Conservation (phyloP, 495 filamentous ascomycete genomes). For the Pyronema domesticum region DNA sequence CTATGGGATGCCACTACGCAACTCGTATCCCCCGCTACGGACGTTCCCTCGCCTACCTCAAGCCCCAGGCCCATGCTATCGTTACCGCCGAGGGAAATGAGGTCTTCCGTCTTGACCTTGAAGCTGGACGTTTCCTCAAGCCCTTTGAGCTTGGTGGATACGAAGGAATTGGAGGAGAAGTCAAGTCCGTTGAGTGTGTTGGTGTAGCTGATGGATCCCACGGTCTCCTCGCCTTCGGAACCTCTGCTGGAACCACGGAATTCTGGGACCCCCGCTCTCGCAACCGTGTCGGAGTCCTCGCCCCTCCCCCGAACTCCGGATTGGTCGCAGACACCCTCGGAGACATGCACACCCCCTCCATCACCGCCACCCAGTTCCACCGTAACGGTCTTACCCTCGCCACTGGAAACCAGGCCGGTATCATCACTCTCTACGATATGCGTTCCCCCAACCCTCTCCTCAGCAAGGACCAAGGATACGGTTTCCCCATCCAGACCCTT, state of each 20-base stretch:
- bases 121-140: slow-evolving; percentile 77
- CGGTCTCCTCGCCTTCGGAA: slow-evolving; percentile 83
- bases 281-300: slow-evolving; percentile 59
- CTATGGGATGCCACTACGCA: slow-evolving; percentile 69
- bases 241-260: slow-evolving; percentile 86
- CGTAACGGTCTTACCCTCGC: slow-evolving; percentile 70
- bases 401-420: slow-evolving; percentile 70
- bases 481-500: slow-evolving; percentile 77
- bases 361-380: slow-evolving; percentile 77
- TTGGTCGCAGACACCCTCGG: slow-evolving; percentile 21
- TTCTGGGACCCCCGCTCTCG: slow-evolving; percentile 84
- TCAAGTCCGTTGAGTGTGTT: slow-evolving; percentile 74
- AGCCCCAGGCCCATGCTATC: slow-evolving; percentile 68
- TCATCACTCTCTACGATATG: slow-evolving; percentile 86
- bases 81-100: slow-evolving; percentile 80
- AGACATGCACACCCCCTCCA: slow-evolving; percentile 21
- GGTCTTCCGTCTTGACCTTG: slow-evolving; percentile 82
- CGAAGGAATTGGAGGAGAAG: slow-evolving; percentile 35
- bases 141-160: slow-evolving; percentile 38
- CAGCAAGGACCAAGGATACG: slow-evolving; percentile 90
- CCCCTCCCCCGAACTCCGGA: slow-evolving; percentile 22
- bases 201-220: slow-evolving; percentile 82
- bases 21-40: slow-evolving; percentile 83
- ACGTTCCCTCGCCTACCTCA: slow-evolving; percentile 70
- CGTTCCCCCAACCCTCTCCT: slow-evolving; percentile 70